phyloP scores from a whole-genome alignment of 192 early-diverging fungal genomes.

The Gorgonomyces haynaldii region DNA sequence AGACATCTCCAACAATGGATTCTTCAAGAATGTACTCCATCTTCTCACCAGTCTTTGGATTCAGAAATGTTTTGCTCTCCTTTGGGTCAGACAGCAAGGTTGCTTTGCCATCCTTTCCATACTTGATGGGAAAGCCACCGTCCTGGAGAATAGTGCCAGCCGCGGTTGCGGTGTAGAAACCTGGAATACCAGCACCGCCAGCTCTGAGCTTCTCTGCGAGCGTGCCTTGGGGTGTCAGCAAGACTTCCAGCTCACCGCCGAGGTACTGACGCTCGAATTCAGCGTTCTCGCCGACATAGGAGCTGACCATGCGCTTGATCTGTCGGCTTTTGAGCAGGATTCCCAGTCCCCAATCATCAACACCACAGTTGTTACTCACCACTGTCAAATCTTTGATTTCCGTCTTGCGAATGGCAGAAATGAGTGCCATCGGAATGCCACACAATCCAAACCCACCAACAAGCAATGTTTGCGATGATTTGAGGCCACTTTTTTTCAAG shows the following conservation, averaged over 20 bases:
- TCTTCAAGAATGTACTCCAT: conserved; percentile 68
- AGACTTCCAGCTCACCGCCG: conserved; percentile 67
- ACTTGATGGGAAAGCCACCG: conserved; percentile 66
- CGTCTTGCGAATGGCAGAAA: conserved; percentile 49
- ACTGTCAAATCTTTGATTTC: conserved; percentile 56
- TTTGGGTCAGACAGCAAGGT: conserved; percentile 48
- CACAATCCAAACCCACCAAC: conserved; percentile 66
- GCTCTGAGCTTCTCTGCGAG: conserved; percentile 65
- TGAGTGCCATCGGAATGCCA: conserved; percentile 70
- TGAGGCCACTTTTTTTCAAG: neutral
- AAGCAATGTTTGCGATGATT: conserved; percentile 34
- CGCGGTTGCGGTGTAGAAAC: conserved; percentile 56
- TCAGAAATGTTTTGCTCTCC: conserved; percentile 46
- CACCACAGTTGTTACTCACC: conserved; percentile 70
- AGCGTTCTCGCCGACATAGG: conserved; percentile 70
- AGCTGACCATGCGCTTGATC: conserved; percentile 70
- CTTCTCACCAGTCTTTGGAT: conserved; percentile 24
- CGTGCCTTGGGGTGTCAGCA: conserved; percentile 64
- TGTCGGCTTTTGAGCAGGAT: conserved; percentile 52
- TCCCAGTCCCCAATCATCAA: conserved; percentile 60
- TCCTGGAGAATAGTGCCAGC: conserved; percentile 55
- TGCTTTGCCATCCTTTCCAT: conserved; percentile 40
- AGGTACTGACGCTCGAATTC: conserved; percentile 74
- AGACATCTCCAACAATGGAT: conserved; percentile 61
- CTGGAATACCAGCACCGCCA: conserved; percentile 68